Evolutionary conservation across 1,139 yeast species (phyloP).

Genomic region (Taphrina flavorubra): DNA sequence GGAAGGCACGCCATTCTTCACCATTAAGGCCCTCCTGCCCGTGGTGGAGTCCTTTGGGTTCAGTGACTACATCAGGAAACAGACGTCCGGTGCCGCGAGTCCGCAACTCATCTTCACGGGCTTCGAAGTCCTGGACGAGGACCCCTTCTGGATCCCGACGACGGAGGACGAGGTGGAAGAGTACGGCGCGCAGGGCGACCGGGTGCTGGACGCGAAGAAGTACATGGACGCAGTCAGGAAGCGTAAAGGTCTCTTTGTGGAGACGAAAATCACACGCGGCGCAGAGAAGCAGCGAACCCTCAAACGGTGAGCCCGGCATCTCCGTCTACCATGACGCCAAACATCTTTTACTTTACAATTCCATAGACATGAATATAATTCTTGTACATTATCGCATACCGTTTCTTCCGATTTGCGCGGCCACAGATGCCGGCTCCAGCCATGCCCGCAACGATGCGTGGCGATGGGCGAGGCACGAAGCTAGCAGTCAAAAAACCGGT

Average conservation of each 20-base stretch:
- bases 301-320: constrained; percentile 51
- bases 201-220: constrained; percentile 84
- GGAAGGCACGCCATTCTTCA: constrained; percentile 96
- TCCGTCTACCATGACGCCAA: not conserved
- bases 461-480: constrained; percentile 28
- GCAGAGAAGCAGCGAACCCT: constrained; percentile 93
- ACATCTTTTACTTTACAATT: not conserved
- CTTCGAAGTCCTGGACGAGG: constrained; percentile 80
- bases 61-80: constrained; percentile 89
- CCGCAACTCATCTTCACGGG: constrained; percentile 94
- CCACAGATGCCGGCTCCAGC: constrained; percentile 36
- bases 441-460: constrained; percentile 29
- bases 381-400: no score
- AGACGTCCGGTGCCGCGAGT: constrained; percentile 95
- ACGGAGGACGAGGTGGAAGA: constrained; percentile 96
- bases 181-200: constrained; percentile 88
- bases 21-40: constrained; percentile 82
- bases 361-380: no score
- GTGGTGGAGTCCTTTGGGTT: constrained; percentile 97
- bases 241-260: constrained; percentile 87
- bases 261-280: constrained; percentile 84
- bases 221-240: constrained; percentile 83
- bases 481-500: not conserved
- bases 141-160: constrained; percentile 99
- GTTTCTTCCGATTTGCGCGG: no score